Conservation (phyloP, 2,329 filamentous ascomycete genomes). For the Aspergillus japonicus region DNA sequence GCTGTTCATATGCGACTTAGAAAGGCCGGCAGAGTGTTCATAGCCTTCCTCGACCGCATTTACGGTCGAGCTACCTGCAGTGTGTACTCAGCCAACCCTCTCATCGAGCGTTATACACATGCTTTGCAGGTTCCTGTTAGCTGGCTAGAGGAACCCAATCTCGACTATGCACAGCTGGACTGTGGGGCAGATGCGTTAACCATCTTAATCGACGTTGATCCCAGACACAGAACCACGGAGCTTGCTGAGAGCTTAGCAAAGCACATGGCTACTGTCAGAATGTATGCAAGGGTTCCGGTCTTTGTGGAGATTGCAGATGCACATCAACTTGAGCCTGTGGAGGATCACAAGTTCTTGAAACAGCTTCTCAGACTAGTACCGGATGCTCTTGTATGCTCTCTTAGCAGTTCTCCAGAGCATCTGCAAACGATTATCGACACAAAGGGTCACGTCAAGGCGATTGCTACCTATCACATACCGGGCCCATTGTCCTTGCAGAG, state of each 20-base stretch:
- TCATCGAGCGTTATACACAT: neutral
- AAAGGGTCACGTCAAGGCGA: neutral
- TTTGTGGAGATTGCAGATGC: neutral
- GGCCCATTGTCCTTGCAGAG: neutral
- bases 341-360: neutral
- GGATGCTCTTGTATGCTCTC: neutral
- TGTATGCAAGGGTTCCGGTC: neutral
- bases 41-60: neutral
- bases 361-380: neutral
- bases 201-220: neutral
- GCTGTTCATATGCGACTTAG: neutral
- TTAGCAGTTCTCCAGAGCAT: neutral
- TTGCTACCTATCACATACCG: neutral
- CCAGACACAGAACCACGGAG: neutral
- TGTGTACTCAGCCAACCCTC: neutral
- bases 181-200: neutral
- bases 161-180: neutral
- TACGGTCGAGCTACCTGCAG: neutral
- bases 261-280: neutral
- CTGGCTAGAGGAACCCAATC: neutral
- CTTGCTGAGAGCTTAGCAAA: neutral
- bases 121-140: neutral
- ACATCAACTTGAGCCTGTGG: neutral
- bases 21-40: neutral
- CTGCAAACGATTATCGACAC: neutral